These are phyloP conservation scores for Suillus bovinus DNA, from an alignment of 768 basidiomycete species.

Conservation along the genomic window DNA sequence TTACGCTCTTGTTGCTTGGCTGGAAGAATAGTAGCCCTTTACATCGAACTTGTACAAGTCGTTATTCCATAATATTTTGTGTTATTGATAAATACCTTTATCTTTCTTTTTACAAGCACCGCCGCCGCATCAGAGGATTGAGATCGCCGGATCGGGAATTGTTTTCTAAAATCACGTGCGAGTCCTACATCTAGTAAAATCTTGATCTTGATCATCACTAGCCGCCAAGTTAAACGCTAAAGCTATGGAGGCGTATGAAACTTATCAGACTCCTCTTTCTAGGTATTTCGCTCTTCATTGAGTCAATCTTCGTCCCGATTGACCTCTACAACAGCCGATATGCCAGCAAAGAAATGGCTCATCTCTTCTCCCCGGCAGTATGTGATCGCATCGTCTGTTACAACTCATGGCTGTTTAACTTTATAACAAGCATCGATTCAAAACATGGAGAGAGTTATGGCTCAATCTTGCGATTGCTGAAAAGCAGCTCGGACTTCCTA, in stretches of 20 bases:
- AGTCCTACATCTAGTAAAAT: too few species aligned
- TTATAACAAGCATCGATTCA: constrained; percentile 77
- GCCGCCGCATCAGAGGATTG: too few species aligned
- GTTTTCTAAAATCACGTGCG: too few species aligned
- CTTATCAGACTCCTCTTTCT: constrained; percentile 80
- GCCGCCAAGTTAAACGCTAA: background rate
- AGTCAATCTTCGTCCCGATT: background rate
- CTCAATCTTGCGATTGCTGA: constrained; percentile 95
- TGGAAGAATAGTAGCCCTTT: constrained; percentile 34
- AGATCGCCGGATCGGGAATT: too few species aligned
- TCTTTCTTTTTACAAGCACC: background rate
- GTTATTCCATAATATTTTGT: background rate
- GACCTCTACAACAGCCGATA: constrained; percentile 67
- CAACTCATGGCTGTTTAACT: background rate
- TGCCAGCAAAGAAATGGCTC: constrained; percentile 98
- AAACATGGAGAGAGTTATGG: constrained; percentile 95
- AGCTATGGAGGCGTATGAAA: constrained; percentile 63
- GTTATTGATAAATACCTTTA: too few species aligned
- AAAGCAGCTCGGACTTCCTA: constrained; percentile 90
- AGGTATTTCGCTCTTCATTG: constrained; percentile 47
- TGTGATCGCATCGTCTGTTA: constrained; percentile 26
- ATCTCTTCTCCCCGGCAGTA: constrained; percentile 93
- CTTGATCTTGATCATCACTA: constrained; percentile 12
- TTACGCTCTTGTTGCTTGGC: constrained; percentile 55
- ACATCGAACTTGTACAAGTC: background rate